These are phyloP conservation scores for Arthrobotrys pseudoclavata DNA, from an alignment of 2,329 filamentous ascomycete genomes.

Conservation along the genomic window DNA sequence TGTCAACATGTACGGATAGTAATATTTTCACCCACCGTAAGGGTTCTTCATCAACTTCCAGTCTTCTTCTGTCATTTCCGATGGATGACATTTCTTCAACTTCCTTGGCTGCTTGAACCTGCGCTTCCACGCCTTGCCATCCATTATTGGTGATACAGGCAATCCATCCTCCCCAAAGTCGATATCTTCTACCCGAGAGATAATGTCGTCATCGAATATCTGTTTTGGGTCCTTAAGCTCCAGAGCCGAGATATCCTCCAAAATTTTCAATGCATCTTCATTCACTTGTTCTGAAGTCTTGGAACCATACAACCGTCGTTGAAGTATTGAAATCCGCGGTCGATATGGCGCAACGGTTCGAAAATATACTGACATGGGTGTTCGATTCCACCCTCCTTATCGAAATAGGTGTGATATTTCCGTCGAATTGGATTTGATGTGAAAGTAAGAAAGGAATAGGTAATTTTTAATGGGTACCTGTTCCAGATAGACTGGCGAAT, in stretches of 20 bases:
- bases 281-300: conserved; percentile 2
- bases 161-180: conserved; percentile 21
- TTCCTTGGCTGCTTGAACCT: conserved; percentile 43
- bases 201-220: conserved; percentile 38
- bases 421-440: background rate
- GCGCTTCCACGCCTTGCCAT: conserved; percentile 39
- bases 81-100: conserved; percentile 31
- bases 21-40: conserved; percentile 41
- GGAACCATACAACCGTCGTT: conserved; percentile 26
- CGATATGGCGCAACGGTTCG: conserved; percentile 28
- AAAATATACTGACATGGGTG: conserved; percentile 43
- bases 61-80: conserved; percentile 52
- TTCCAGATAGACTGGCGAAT: background rate
- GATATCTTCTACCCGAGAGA: conserved; percentile 1
- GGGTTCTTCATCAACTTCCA: conserved; percentile 58
- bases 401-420: conserved; percentile 4
- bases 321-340: conserved; percentile 25
- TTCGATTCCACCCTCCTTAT: background rate
- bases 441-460: background rate
- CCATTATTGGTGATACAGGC: conserved; percentile 48
- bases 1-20: too few species aligned
- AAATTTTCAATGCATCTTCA: conserved; percentile 38
- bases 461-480: conserved; percentile 11
- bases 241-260: conserved; percentile 28
- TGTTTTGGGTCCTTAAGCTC: conserved; percentile 29